A percentile compares a stretch with the other conserved stretches of the same genome.
phyloP scores from a whole-genome alignment of 495 filamentous ascomycete genomes.

The Xylaria cubensis region DNA sequence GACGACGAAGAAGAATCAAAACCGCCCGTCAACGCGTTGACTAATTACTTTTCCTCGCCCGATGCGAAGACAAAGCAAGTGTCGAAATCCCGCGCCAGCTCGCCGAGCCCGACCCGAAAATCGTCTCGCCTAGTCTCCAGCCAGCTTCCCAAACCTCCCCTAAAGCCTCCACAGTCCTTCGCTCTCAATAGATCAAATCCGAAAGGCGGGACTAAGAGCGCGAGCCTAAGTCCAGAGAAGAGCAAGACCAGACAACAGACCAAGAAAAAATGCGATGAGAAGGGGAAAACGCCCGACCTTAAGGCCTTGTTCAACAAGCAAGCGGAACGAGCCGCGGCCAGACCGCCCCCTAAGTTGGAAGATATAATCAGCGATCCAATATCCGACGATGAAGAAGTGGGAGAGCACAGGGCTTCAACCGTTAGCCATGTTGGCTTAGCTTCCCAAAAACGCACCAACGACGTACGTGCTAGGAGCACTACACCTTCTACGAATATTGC shows the following conservation, averaged over 20 bases:
- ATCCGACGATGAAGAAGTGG: constrained; percentile 57
- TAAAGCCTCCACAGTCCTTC: constrained; percentile 24
- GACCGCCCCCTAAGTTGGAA: constrained; percentile 43
- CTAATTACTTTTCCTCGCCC: constrained; percentile 53
- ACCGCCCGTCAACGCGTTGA: constrained; percentile 47
- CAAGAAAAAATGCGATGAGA: constrained; percentile 47
- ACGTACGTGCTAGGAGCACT: constrained; percentile 29
- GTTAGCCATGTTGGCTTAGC: constrained; percentile 53
- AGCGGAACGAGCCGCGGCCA: constrained; percentile 48
- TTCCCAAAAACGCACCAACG: constrained; percentile 53
- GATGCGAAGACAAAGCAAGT: constrained; percentile 37
- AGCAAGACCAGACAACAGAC: constrained; percentile 36
- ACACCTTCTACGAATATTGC: constrained; percentile 17
- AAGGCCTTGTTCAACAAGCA: constrained; percentile 61
- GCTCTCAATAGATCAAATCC: constrained; percentile 24
- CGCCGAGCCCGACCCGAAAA: constrained; percentile 48
- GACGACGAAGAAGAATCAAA: constrained; percentile 42
- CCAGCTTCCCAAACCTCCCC: constrained; percentile 31
- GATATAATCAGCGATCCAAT: constrained; percentile 60
- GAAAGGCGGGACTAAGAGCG: constrained; percentile 43
- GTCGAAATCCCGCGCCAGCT: constrained; percentile 19
- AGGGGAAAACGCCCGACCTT: constrained; percentile 55
- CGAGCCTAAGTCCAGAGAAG: constrained; percentile 60
- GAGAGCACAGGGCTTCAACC: constrained; percentile 44
- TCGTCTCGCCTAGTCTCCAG: constrained; percentile 35